phyloP scores from a whole-genome alignment of 805 yeast genomes.

The Candida sithepensis region DNA sequence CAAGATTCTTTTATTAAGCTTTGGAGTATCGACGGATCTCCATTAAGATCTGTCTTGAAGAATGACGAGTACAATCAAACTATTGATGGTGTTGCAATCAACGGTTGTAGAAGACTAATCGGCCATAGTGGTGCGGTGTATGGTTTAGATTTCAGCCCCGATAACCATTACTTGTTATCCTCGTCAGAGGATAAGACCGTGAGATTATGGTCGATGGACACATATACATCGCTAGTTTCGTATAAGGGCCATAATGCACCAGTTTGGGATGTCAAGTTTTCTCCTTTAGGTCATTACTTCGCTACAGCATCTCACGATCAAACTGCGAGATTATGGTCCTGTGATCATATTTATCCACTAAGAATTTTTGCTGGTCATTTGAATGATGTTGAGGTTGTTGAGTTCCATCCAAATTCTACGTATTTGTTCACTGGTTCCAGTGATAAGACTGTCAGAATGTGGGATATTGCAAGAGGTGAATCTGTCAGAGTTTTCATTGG shows the following conservation, averaged over 20 bases:
- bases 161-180: slow-evolving; percentile 73
- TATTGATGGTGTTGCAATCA: slow-evolving; percentile 28
- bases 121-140: slow-evolving; percentile 97
- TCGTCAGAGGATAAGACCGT: slow-evolving; percentile 91
- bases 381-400: slow-evolving; percentile 92
- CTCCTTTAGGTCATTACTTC: slow-evolving; percentile 95
- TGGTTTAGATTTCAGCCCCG: slow-evolving; percentile 88
- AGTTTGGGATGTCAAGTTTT: slow-evolving; percentile 93
- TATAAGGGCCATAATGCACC: slow-evolving; percentile 97
- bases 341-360: slow-evolving; percentile 95
- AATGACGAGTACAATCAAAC: slow-evolving; percentile 45
- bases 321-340: slow-evolving; percentile 96
- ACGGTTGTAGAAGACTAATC: slow-evolving; percentile 50
- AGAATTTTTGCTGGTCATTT: slow-evolving; percentile 96
- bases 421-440: slow-evolving; percentile 93
- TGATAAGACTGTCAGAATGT: slow-evolving; percentile 95
- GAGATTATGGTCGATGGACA: slow-evolving; percentile 90
- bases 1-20: slow-evolving; percentile 86
- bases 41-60: slow-evolving; percentile 59
- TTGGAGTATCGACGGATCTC: slow-evolving; percentile 92
- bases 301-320: slow-evolving; percentile 98
- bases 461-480: slow-evolving; percentile 90
- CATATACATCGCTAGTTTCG: slow-evolving; percentile 83
- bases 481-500: slow-evolving; percentile 91
- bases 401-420: slow-evolving; percentile 94